phyloP scores from a whole-genome alignment of 2,329 filamentous ascomycete species.

The Trichophyton simii region DNA sequence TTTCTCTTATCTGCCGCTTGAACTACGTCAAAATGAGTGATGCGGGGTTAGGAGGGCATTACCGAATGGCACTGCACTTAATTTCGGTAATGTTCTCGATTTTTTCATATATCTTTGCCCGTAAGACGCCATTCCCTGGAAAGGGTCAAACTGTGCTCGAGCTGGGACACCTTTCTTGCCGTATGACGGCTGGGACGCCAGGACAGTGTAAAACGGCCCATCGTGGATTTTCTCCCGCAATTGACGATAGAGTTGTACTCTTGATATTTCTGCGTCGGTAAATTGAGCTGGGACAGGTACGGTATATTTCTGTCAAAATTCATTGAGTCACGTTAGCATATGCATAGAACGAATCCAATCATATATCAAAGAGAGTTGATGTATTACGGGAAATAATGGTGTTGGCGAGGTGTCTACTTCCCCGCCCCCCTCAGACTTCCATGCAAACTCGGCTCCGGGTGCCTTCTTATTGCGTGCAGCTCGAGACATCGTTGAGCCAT shows the following conservation, averaged over 20 bases:
- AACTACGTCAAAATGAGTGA: no score
- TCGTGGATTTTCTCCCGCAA: constrained; percentile 46
- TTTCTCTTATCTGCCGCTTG: no score
- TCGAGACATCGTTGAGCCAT: constrained; percentile 26
- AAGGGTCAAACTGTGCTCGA: constrained; percentile 45
- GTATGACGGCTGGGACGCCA: constrained; percentile 30
- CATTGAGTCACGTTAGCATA: neutral
- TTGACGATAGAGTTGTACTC: constrained; percentile 39
- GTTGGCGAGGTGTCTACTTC: constrained; percentile 34
- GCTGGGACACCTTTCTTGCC: constrained; percentile 31
- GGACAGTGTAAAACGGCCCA: constrained; percentile 47
- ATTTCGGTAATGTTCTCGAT: constrained; percentile 41
- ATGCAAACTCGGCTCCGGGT: constrained; percentile 32
- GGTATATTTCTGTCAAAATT: constrained; percentile 25
- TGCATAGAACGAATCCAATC: neutral
- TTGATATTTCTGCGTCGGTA: constrained; percentile 32
- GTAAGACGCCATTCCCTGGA: constrained; percentile 50
- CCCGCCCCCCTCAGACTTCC: constrained; percentile 29
- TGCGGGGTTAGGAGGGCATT: constrained; percentile 18
- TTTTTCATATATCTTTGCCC: constrained; percentile 46
- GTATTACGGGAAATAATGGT: constrained; percentile 36
- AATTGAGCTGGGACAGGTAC: constrained; percentile 24
- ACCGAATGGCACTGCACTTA: constrained; percentile 45
- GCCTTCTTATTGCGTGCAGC: constrained; percentile 28
- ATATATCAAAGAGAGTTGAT: neutral